These are phyloP conservation scores for Paraurostyla sp. DNA, from an alignment of 73 alveolate species.

Conservation along the genomic window DNA sequence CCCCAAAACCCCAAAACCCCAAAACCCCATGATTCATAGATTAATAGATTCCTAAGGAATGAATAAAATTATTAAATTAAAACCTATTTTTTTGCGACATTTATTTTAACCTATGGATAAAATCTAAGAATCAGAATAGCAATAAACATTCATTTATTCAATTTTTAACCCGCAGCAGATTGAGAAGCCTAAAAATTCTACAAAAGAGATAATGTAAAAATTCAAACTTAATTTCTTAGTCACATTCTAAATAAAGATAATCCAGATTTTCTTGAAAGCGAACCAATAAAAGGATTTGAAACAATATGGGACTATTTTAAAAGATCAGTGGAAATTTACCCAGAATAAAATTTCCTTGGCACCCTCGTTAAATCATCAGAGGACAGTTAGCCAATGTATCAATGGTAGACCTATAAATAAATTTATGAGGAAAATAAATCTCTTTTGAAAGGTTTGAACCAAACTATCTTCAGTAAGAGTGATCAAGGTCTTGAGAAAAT, in stretches of 20 bases:
- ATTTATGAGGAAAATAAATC: conserved; percentile 45
- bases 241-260: background rate
- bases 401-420: conserved; percentile 1
- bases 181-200: background rate
- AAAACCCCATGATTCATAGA: too few species aligned
- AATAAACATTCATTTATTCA: too few species aligned
- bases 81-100: too few species aligned
- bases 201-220: conserved; percentile 42
- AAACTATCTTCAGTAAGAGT: background rate
- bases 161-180: background rate
- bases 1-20: too few species aligned
- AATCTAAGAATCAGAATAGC: too few species aligned
- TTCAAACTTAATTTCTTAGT: background rate
- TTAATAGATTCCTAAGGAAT: too few species aligned
- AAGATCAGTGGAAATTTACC: background rate
- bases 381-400: background rate
- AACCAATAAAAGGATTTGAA: background rate
- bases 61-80: too few species aligned
- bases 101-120: too few species aligned
- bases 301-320: conserved; percentile 35
- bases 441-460: conserved; percentile 45
- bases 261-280: background rate
- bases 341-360: background rate
- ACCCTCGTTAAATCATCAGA: background rate
- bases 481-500: conserved; percentile 51